phyloP scores from a whole-genome alignment of 2,329 filamentous ascomycete species.

The Aureobasidium musti region DNA sequence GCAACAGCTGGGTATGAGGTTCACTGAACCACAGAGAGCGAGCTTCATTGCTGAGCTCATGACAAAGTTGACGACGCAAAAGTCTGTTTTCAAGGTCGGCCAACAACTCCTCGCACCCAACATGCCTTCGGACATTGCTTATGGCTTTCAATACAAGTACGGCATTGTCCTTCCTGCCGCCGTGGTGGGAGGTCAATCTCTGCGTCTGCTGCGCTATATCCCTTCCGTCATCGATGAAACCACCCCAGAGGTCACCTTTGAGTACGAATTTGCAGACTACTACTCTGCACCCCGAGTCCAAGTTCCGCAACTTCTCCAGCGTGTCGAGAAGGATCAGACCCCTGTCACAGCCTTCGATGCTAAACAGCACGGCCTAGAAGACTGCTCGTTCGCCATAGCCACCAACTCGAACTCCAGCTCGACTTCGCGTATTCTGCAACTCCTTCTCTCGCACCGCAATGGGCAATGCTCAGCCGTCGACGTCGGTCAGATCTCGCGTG shows the following conservation, averaged over 20 bases:
- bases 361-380: background rate
- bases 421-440: background rate
- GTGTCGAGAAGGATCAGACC: too few relatives aligned
- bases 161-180: background rate
- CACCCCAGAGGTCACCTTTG: background rate
- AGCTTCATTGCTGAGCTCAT: constrained; percentile 18
- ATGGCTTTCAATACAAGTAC: background rate
- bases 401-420: background rate
- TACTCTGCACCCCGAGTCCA: background rate
- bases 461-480: background rate
- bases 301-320: background rate
- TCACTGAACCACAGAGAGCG: background rate
- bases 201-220: background rate
- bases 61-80: constrained; percentile 10
- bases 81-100: background rate
- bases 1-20: background rate
- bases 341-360: background rate
- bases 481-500: constrained; percentile 18
- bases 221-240: background rate
- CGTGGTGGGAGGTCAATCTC: background rate
- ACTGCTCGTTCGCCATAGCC: background rate
- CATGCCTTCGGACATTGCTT: background rate
- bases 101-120: background rate
- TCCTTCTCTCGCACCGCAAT: background rate
- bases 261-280: background rate